A percentile compares a stretch with the other conserved stretches of the same genome.
Evolutionary conservation across 1,284 basidiomycete genomes (phyloP).

Genomic region (Laetiporus sulphureus): DNA sequence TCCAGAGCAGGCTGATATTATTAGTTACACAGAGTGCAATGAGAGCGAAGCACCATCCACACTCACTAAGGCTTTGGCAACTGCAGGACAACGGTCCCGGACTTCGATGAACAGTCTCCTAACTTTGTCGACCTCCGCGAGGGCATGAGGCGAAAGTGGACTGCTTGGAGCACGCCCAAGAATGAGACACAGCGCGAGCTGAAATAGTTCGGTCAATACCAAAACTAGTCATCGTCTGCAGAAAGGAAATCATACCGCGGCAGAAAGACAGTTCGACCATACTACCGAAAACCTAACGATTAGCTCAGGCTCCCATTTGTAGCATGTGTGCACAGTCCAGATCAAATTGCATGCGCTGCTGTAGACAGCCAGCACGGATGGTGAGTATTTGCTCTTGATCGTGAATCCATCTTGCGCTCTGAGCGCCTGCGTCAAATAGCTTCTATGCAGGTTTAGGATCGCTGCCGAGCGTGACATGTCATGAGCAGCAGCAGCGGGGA

Average conservation of each 20-base stretch:
- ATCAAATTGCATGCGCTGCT: slow-evolving; percentile 51
- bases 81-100: slow-evolving; percentile 45
- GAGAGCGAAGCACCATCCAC: neutral
- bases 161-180: slow-evolving; percentile 57
- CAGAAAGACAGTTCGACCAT: slow-evolving; percentile 63
- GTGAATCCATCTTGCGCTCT: slow-evolving; percentile 53
- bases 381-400: slow-evolving; percentile 49
- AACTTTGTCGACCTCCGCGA: slow-evolving; percentile 57
- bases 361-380: slow-evolving; percentile 61
- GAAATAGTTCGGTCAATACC: neutral
- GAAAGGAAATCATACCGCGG: slow-evolving; percentile 34
- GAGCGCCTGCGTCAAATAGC: slow-evolving; percentile 66
- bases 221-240: slow-evolving; percentile 7
- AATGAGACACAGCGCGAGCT: slow-evolving; percentile 65
- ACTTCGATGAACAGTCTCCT: slow-evolving; percentile 53
- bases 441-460: slow-evolving; percentile 60
- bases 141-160: slow-evolving; percentile 50
- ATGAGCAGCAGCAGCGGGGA: neutral
- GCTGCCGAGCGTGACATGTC: slow-evolving; percentile 31
- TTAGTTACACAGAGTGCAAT: neutral
- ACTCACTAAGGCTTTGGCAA: slow-evolving; percentile 54
- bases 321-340: slow-evolving; percentile 49
- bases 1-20: slow-evolving; percentile 18
- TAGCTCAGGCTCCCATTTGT: slow-evolving; percentile 42
- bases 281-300: slow-evolving; percentile 50